These are phyloP conservation scores for Hericium alpestre DNA, from an alignment of 768 basidiomycete species.

Conservation along the genomic window DNA sequence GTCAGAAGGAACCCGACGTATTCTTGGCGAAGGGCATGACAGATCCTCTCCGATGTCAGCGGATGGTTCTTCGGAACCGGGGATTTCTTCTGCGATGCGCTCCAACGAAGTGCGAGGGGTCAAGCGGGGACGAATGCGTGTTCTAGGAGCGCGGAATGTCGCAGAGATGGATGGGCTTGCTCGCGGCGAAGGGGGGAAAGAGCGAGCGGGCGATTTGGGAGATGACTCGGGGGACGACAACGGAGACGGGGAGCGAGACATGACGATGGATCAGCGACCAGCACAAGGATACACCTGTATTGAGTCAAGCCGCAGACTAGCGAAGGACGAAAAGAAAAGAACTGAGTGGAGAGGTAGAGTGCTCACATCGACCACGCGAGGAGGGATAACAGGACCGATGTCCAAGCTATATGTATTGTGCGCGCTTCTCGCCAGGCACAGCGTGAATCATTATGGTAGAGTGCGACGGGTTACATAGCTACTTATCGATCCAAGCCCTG, in stretches of 20 bases:
- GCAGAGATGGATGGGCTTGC: slow-evolving; percentile 1
- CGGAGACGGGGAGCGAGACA: background rate
- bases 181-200: background rate
- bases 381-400: background rate
- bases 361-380: background rate
- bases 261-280: background rate
- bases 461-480: background rate
- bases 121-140: slow-evolving; percentile 8
- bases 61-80: background rate
- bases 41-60: background rate
- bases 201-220: slow-evolving; percentile 1
- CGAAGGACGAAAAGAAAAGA: background rate
- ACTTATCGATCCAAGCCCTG: too few relatives aligned
- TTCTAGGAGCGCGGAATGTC: slow-evolving; percentile 5
- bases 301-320: background rate
- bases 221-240: background rate
- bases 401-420: background rate
- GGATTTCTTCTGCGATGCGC: slow-evolving; percentile 11
- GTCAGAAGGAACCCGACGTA: background rate
- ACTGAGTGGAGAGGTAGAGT: background rate
- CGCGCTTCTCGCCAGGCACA: background rate
- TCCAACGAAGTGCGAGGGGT: slow-evolving; percentile 9
- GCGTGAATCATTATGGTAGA: background rate
- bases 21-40: background rate
- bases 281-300: background rate